Evolutionary conservation across 2,329 filamentous ascomycete genomes (phyloP).

Genomic region (Xylaria sp.): DNA sequence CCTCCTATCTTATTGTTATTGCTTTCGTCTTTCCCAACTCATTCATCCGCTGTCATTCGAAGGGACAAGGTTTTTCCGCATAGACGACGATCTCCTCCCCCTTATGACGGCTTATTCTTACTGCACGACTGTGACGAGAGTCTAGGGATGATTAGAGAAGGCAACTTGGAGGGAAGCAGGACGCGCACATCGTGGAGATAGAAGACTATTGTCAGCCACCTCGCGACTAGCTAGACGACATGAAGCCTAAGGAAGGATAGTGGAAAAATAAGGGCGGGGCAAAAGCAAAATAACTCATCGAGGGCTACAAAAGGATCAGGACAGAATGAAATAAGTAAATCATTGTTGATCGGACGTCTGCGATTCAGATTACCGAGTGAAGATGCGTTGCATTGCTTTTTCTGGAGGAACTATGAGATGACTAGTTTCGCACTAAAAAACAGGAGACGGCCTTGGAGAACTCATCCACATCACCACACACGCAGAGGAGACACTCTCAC

Average conservation of each 20-base stretch:
- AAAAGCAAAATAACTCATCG: constrained; percentile 35
- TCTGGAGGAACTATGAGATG: constrained; percentile 26
- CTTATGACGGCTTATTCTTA: constrained; percentile 14
- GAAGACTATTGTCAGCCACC: constrained; percentile 22
- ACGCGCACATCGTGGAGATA: constrained; percentile 20
- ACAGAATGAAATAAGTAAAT: constrained; percentile 31
- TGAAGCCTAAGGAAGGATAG: constrained; percentile 21
- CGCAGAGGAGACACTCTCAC: background rate
- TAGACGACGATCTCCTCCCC: background rate
- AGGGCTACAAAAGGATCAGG: constrained; percentile 22
- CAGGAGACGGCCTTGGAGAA: constrained; percentile 10
- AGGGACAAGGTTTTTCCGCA: background rate
- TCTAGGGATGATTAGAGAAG: background rate
- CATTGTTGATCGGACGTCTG: constrained; percentile 24
- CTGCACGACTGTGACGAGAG: constrained; percentile 1
- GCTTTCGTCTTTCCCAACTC: background rate
- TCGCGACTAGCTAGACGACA: constrained; percentile 20
- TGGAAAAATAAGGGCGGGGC: constrained; percentile 23
- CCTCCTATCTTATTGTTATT: constrained; percentile 19
- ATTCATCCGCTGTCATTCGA: constrained; percentile 6
- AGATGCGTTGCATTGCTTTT: constrained; percentile 31
- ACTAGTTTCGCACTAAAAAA: constrained; percentile 28
- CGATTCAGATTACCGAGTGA: constrained; percentile 23
- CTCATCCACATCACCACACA: constrained; percentile 4
- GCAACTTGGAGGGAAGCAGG: constrained; percentile 16